A percentile compares a stretch with the other conserved stretches of the same genome.
Evolutionary conservation across 2,329 filamentous ascomycete genomes (phyloP).

Genomic region (Triangularia verruculosa): DNA sequence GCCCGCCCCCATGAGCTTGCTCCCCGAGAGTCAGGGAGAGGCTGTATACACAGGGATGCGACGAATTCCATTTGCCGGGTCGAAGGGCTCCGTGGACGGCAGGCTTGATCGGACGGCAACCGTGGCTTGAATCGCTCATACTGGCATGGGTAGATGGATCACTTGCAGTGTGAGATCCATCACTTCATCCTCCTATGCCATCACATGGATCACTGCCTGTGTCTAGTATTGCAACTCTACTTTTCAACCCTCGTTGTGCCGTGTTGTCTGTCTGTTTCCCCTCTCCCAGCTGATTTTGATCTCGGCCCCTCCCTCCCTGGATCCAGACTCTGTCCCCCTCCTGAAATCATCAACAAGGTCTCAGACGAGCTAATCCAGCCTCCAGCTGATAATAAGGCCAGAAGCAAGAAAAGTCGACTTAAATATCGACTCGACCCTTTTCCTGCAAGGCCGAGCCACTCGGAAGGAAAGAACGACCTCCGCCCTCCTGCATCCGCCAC

Average conservation of each 20-base stretch:
- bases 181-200: background rate
- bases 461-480: background rate
- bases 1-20: background rate
- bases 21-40: background rate
- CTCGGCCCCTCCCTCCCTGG: background rate
- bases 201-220: background rate
- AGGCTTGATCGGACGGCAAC: background rate
- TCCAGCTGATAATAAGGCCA: background rate
- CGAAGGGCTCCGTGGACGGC: background rate
- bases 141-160: background rate
- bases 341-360: background rate
- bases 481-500: constrained; percentile 2
- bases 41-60: constrained; percentile 7
- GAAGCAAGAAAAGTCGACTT: background rate
- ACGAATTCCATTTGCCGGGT: background rate
- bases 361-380: background rate
- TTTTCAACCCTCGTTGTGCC: background rate
- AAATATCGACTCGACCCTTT: background rate
- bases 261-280: background rate
- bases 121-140: background rate
- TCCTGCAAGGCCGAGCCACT: background rate
- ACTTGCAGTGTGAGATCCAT: background rate
- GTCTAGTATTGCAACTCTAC: background rate
- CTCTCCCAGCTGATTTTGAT: background rate
- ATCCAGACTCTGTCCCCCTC: background rate